Percentiles rank a stretch among this genome's conserved stretches.
Evolutionary conservation across 306 rosid species (phyloP).

Genomic region (Clitoria ternatea): DNA sequence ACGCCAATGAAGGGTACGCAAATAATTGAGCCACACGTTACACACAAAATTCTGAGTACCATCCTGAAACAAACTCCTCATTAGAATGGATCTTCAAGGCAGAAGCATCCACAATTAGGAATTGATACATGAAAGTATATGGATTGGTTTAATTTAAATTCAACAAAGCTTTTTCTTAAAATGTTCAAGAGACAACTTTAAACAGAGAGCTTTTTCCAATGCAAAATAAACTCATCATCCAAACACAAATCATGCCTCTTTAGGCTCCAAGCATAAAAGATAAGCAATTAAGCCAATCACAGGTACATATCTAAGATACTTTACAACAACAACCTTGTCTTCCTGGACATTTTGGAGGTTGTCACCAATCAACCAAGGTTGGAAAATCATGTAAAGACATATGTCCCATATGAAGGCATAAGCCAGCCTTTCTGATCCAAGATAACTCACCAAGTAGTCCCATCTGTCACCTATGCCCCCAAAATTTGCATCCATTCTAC

Average conservation of each 20-base stretch:
- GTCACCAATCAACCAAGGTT: constrained; percentile 87
- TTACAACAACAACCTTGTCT: constrained; percentile 46
- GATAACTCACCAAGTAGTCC: constrained; percentile 64
- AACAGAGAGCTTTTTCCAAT: neutral
- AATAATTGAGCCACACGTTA: neutral
- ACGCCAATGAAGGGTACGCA: too few relatives aligned
- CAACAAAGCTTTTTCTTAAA: neutral
- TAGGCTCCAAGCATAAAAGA: constrained; percentile 64
- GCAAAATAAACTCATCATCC: constrained; percentile 4
- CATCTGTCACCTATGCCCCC: constrained; percentile 68
- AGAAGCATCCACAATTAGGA: neutral
- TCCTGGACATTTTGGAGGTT: constrained; percentile 69
- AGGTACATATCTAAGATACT: constrained; percentile 69
- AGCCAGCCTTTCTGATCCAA: constrained; percentile 86
- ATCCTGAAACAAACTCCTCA: neutral
- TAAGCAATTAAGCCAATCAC: constrained; percentile 70
- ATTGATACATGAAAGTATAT: neutral
- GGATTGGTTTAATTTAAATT: neutral
- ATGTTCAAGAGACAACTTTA: neutral
- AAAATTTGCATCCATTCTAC: constrained; percentile 59
- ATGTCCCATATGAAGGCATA: constrained; percentile 98
- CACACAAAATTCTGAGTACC: neutral
- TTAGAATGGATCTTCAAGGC: neutral
- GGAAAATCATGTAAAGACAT: constrained; percentile 67
- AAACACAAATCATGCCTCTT: constrained; percentile 31